Base-by-base conservation (phyloP, 2,329 filamentous ascomycete genomes). In the Metarhizium sp. region DNA sequence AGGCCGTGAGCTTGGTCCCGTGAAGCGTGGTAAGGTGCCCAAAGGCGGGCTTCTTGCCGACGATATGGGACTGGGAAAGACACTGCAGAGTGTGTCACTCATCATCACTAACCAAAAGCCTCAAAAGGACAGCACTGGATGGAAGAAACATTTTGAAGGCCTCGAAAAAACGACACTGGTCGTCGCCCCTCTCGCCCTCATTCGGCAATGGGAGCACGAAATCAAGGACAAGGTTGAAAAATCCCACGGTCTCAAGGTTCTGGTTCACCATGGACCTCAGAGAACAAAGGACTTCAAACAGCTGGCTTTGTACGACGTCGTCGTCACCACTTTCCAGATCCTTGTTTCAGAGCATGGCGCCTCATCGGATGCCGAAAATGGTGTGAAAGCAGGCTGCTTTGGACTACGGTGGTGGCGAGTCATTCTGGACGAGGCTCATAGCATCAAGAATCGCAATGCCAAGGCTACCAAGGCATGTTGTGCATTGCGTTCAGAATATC, bases 31-130 rank as follows among this genome's bases (percentile, higher is more conserved):
- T 57, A 82, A 75, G 59, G 80, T 95, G 10, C 91, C 92, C 34
- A 94, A 95, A 63, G 94, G 94, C 40, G 94, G 94, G 18, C 95
- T 99, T 59, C 79, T 99, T 40, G 94, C 94, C 18, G 94, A 99
- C 65, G 94, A 99, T 67, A 95, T 97, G 92, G 92, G 92, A 61
- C 76, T 97, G 14, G 94, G 94, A 57, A 99, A 99, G 77, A 99
- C 94, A 0, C 81, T 99, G 14, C 94, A 99, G 72, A 90, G 92
- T 1, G 88, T 99, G 56, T 86, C 92, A 1, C 78, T 97, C 36
- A 87, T 99, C 46, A 78, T 99, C 42, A 87, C 80, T 55, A 96
- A 97, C 64, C 81, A 84, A 18, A 90, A 87, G 63, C 85, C 88
- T 3, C 56, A 61, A 4, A 78, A 80, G 47, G 78, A 81, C 16